Base-by-base conservation (phyloP, 1,284 basidiomycete species). In the Ustilago esculenta region DNA sequence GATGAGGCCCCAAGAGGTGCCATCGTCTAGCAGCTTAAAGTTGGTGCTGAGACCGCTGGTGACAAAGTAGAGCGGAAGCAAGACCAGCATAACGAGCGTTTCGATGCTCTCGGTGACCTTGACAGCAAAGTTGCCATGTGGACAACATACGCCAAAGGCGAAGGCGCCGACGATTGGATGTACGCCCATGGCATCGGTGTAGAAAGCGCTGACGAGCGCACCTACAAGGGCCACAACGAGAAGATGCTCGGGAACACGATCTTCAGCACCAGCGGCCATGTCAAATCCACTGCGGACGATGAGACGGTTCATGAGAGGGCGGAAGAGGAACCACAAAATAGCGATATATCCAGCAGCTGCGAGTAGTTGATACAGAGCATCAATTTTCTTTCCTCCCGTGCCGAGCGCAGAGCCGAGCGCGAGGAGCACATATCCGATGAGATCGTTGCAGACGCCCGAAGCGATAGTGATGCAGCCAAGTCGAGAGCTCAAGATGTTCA, bases 81-180 rank as follows among this genome's bases (percentile, higher is more conserved):
- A 43, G 11, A 72, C 59, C 15, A 53, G 39, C 52, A 65, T 66
- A 24, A 68, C 60, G 30, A 69, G 58, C 20, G 66, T 58, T 35
- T 74, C 72, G 37, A 74, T 69, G 40, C 56, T 57, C 35, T 74
- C 72, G 12, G 72, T 74, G 30, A 74, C 54, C 27, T 48, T 55
- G 55, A 74, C 65, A 11, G 70, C 72, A 50, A 69, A 71, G 40
- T 61, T 57, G 30, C 65, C 64, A 24, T 74, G 72, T 4, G 72
- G 72, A 24, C 60, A 57, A 45, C 56, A 63, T 3, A 72, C 61
- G 37, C 72, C 72, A 23, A 72, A 74, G 47, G 51, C 42, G 30
- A 74, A 65, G 15, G 72, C 63, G 25, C 72, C 72, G 1, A 74
- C 58, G 56, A 74, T 72, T 5, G 72, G 70, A 40, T 74, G 72